Evolutionary conservation across 2,329 filamentous ascomycete species (phyloP).

Genomic region (Fusarium udum): DNA sequence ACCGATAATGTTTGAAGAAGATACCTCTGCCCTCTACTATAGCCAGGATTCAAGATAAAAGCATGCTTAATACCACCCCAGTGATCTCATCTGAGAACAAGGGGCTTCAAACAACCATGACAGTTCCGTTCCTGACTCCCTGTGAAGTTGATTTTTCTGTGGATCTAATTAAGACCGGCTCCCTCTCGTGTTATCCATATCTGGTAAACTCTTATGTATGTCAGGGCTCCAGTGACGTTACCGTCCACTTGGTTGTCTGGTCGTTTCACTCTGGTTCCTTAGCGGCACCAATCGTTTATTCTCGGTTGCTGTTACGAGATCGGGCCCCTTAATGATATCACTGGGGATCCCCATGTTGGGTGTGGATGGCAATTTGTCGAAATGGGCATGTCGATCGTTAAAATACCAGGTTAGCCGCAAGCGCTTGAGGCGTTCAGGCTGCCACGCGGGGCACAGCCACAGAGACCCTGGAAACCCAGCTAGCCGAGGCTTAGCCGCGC

Average conservation of each 20-base stretch:
- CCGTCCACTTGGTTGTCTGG: not conserved
- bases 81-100: slow-evolving; percentile 15
- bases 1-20: slow-evolving; percentile 37
- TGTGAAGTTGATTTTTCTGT: slow-evolving; percentile 14
- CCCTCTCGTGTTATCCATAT: slow-evolving; percentile 27
- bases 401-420: slow-evolving; percentile 34
- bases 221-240: slow-evolving; percentile 36
- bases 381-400: slow-evolving; percentile 27
- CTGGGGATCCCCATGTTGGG: slow-evolving; percentile 34
- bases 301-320: slow-evolving; percentile 14
- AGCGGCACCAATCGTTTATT: slow-evolving; percentile 10
- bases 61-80: slow-evolving; percentile 38
- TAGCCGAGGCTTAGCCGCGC: slow-evolving; percentile 31
- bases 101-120: slow-evolving; percentile 14
- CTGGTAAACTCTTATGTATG: slow-evolving; percentile 1
- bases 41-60: slow-evolving; percentile 41
- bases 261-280: slow-evolving; percentile 4
- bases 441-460: slow-evolving; percentile 28
- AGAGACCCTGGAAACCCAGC: not conserved
- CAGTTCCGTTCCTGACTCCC: not conserved
- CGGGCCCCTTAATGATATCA: slow-evolving; percentile 31
- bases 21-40: slow-evolving; percentile 34
- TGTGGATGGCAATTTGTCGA: slow-evolving; percentile 29
- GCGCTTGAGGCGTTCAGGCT: slow-evolving; percentile 11
- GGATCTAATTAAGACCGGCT: slow-evolving; percentile 29